Evolutionary conservation across 805 yeast genomes (phyloP), one percentile per base, ranked within the genome.

Genomic region (Starmerella roubikii): DNA sequence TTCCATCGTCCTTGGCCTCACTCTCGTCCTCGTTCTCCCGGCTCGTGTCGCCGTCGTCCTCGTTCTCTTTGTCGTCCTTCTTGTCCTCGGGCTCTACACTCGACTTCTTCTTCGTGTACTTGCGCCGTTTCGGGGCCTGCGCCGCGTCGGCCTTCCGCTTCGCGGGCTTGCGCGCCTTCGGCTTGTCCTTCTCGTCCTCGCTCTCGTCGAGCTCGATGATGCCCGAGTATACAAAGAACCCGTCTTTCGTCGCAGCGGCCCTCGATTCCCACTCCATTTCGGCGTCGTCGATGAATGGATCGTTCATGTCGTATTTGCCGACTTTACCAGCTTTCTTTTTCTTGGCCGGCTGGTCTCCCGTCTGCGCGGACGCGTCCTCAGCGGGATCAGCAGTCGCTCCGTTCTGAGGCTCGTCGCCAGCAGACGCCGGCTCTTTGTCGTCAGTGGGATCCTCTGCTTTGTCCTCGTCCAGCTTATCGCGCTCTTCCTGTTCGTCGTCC

Each of bases 251-350:
- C 1, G 88, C 76, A 2, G 88, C 86, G 8, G 93, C 76, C 52
- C 81, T 93, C 57, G 86, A 95, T 59, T 91, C 98, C 80, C 91
- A 80, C 41, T 74, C 71, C 50, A 85, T 64, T 59, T 91, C 99
- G 13, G 83, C 72, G 59, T 91, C 98, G 61, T 91, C 99, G 42
- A 91, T 91, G 54, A 91, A 91, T 2, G 97, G 98, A 58, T 91
- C 99, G 44, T 81, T 76, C 35, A 73, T 66, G 56, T 91, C 98
- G 59, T 91, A 91, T 38, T 40, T 47, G 17, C 32, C 67, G 62
- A 52, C 65, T 69, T 48, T 63, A 59, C 41, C 54, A 29, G 44
- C 50, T 34, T 36, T 42, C 52, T 42, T 37, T 23, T 39, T 36
- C 48, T 29, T 10, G 37, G 32, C 19, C 17, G 19, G 34, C 4